A percentile compares a stretch with the other conserved stretches of the same genome.
phyloP scores from a whole-genome alignment of 2,329 filamentous ascomycete species.

The Neospermospora avenae region DNA sequence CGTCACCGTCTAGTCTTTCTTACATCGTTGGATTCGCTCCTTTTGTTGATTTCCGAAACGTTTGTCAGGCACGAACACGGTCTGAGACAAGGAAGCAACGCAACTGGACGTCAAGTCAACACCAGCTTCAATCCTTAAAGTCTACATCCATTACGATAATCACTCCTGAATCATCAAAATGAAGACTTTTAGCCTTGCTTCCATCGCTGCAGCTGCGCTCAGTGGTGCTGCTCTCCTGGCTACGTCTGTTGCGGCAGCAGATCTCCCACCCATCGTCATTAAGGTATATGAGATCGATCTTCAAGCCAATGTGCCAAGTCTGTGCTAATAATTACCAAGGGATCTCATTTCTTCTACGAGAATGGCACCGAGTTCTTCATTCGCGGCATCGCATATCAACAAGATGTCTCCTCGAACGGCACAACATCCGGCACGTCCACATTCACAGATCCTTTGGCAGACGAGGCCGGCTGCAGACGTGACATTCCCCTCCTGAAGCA shows the following conservation, averaged over 20 bases:
- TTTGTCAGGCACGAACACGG: conserved; percentile 10
- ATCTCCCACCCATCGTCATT: conserved; percentile 53
- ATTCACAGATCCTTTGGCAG: conserved; percentile 81
- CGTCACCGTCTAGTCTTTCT: conserved; percentile 3
- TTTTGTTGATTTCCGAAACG: background rate
- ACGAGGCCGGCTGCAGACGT: conserved; percentile 68
- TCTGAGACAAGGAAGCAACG: conserved; percentile 17
- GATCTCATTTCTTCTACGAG: conserved; percentile 45
- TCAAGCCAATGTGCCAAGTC: background rate
- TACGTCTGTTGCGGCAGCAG: conserved; percentile 49
- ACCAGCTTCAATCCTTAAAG: background rate
- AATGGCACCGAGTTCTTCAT: conserved; percentile 81
- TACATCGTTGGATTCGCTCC: background rate
- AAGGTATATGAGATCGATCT: conserved; percentile 36
- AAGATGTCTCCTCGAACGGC: conserved; percentile 62
- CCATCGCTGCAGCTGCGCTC: conserved; percentile 41
- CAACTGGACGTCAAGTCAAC: conserved; percentile 4
- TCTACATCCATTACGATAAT: background rate
- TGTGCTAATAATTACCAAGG: conserved; percentile 23
- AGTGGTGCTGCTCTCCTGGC: conserved; percentile 51
- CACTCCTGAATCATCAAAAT: conserved; percentile 40
- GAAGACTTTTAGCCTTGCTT: conserved; percentile 48
- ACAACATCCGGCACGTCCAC: conserved; percentile 45
- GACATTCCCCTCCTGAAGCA: conserved; percentile 79
- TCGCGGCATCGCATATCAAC: conserved; percentile 93